Evolutionary conservation across 768 basidiomycete genomes (phyloP).

Genomic region (Rhodosporidiobolus sp.): DNA sequence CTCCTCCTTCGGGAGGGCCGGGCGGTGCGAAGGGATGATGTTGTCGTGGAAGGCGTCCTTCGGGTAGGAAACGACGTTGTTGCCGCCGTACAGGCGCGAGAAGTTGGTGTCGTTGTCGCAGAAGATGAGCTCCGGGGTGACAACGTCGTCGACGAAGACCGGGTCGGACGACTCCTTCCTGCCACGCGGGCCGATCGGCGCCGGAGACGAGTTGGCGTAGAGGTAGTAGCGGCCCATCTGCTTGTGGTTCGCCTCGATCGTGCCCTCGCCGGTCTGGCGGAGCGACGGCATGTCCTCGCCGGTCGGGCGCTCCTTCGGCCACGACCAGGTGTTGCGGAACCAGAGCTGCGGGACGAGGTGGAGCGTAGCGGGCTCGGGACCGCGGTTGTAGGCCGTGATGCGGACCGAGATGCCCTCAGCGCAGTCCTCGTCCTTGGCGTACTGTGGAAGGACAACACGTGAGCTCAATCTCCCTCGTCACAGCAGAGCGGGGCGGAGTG

Average conservation of each 20-base stretch:
- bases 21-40: slow-evolving; percentile 81
- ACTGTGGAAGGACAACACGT: slow-evolving; percentile 56
- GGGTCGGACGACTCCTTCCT: slow-evolving; percentile 56
- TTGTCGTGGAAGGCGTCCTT: slow-evolving; percentile 99
- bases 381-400: slow-evolving; percentile 93
- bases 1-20: slow-evolving; percentile 49
- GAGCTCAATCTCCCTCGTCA: not conserved
- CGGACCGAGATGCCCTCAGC: slow-evolving; percentile 85
- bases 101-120: slow-evolving; percentile 98
- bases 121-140: slow-evolving; percentile 83
- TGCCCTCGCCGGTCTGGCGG: slow-evolving; percentile 49
- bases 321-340: slow-evolving; percentile 99
- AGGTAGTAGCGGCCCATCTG: slow-evolving; percentile 59
- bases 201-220: slow-evolving; percentile 87
- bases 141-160: slow-evolving; percentile 57
- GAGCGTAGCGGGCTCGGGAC: slow-evolving; percentile 87
- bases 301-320: slow-evolving; percentile 56
- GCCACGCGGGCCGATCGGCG: slow-evolving; percentile 66
- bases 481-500: not conserved
- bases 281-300: slow-evolving; percentile 49
- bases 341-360: slow-evolving; percentile 94
- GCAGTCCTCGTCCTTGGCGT: slow-evolving; percentile 93
- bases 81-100: slow-evolving; percentile 78
- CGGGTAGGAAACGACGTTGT: slow-evolving; percentile 75
- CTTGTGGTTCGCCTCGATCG: slow-evolving; percentile 45